phyloP scores from a whole-genome alignment of 345 rosid species.

The Sisymbrium irio region DNA sequence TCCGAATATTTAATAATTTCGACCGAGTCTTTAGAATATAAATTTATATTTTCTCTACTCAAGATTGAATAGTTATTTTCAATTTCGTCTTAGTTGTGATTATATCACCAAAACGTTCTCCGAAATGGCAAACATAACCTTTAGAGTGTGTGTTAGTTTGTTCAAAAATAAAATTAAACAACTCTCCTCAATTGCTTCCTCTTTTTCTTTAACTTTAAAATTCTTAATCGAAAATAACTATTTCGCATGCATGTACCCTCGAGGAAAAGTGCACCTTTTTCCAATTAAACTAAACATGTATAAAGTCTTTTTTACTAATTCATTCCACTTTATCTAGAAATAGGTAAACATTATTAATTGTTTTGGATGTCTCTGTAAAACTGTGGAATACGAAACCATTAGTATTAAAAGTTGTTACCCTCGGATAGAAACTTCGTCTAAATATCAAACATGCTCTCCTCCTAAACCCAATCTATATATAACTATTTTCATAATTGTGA shows the following conservation, averaged over 20 bases:
- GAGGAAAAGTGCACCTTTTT: slow-evolving; percentile 50
- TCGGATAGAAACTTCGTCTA: slow-evolving; percentile 4
- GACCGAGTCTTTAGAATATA: too few species aligned
- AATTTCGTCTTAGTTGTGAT: too few species aligned
- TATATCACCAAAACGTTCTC: too few species aligned
- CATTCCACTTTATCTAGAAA: slow-evolving; percentile 33
- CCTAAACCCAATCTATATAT: not conserved
- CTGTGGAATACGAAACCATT: slow-evolving; percentile 7
- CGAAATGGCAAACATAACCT: too few species aligned
- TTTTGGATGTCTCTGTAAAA: slow-evolving; percentile 1
- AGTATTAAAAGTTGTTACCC: slow-evolving; percentile 1
- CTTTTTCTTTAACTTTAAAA: slow-evolving; percentile 5
- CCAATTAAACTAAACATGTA: slow-evolving; percentile 39
- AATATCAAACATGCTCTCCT: not conserved
- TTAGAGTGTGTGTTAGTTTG: not conserved
- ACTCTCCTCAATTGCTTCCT: not conserved
- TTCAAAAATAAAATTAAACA: not conserved
- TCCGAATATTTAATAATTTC: too few species aligned
- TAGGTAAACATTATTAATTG: slow-evolving; percentile 4
- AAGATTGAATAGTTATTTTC: too few species aligned
- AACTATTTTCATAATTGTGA: not conserved
- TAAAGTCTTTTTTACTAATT: slow-evolving; percentile 38
- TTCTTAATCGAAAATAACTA: slow-evolving; percentile 38
- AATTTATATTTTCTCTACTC: too few species aligned
- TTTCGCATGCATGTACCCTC: slow-evolving; percentile 50